Evolutionary conservation across 345 rosid genomes (phyloP), one percentile per base, ranked within the genome.

Genomic region (rapeseed (Brassica napus)): DNA sequence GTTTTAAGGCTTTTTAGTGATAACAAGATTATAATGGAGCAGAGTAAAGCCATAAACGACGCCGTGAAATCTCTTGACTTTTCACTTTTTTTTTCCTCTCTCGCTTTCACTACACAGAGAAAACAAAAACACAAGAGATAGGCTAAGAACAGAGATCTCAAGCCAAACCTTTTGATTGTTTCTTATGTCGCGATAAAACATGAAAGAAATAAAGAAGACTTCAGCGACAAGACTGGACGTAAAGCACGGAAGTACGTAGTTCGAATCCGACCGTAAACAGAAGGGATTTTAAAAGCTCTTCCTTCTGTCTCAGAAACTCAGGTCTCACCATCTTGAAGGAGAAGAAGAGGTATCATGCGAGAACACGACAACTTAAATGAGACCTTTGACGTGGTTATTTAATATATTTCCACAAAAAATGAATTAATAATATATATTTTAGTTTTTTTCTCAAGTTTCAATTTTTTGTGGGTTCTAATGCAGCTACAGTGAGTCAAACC

Each of bases 351-450:
- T 57, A 75, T 70, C 68, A 75, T 28, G 68, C 52, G 73, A 79
- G 65, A 49, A 79, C 74, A 79, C 80, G 83, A 81, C 80, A 71
- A 81, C 77, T 71, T 68, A 81, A 80, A 80, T 75, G 79, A 69
- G 80, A 58, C 44, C 69, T 71, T 76, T 81, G 73, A 76, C 77
- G 62, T 21, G 52, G 72, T 76, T 81, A 44, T 80, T 75, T 81
- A 7, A 74, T 44, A 2, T 28, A 28, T 49, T 31, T 39, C 55
- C 70, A 4, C 10, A 28, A 4, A 68, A 44, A 24, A 44, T 44
- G 30, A 14, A 7, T 65, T 5, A 65, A 64, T 55, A 26, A 65
- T 16, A 28, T 30, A 23, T 58, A 0, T 11, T 11, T 60, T 24
- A 59, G 12, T 23, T 59, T 21, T 39, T 49, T 49, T 49, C 18